Base-by-base conservation (phyloP, 1,139 yeast species). In the Starmera stellimalicola region DNA sequence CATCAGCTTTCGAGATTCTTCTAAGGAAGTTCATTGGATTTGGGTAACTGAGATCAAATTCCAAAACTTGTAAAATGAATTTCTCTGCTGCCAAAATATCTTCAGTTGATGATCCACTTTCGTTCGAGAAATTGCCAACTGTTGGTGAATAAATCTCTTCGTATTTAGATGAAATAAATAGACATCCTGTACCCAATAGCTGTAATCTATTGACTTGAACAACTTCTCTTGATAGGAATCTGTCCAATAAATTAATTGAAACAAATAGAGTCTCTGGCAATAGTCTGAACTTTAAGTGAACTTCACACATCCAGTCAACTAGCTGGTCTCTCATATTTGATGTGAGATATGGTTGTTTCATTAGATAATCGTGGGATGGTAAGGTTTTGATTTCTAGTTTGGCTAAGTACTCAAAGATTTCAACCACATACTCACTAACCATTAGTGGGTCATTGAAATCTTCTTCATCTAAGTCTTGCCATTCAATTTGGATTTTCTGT, bases 101-200 rank as follows among this genome's bases (percentile, higher is more conserved):
- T 37, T 81, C 88, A 52, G 79, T 93, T 45, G 81, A 83, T 16
- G 87, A 82, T 52, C 84, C 95, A 30, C 94, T 82, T 47, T 84
- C 85, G 54, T 81, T 82, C 10, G 94, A 88, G 58, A 85, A 87
- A 60, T 85, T 83, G 47, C 77, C 74, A 36, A 87, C 84, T 27
- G 93, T 77, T 12, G 97, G 97, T 8, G 91, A 75, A 53, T 83
- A 83, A 31, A 88, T 95, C 60, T 88, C 97, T 61, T 88, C 97
- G 55, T 84, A 87, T 60, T 91, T 91, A 17, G 96, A 91, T 24
- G 97, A 95, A 45, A 88, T 82, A 58, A 88, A 85, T 43, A 91
- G 59, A 16, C 94, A 77, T 2, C 95, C 87, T 2, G 95, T 82
- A 10, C 97, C 97, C 31, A 88, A 74, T 37, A 88, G 66, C 63